A percentile compares a stretch with the other conserved stretches of the same genome.
Conservation (phyloP, 208 protist genomes). For the Herpetomonas samuelpessoai region DNA sequence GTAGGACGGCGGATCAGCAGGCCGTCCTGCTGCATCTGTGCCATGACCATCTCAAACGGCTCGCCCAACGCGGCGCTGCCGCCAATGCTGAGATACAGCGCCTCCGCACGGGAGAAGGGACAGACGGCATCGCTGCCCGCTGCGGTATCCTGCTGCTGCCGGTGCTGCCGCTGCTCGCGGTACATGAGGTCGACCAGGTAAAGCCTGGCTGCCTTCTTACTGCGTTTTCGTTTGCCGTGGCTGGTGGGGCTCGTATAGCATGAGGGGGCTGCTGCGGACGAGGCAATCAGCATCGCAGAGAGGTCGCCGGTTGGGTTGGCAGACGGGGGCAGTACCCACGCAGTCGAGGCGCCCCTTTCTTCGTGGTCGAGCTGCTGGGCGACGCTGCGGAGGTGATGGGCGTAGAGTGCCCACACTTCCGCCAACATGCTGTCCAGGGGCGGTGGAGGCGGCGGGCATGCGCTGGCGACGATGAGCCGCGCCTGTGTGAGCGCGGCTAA, state of each 20-base stretch:
- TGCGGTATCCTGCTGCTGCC: constrained; percentile 24
- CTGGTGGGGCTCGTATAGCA: no score
- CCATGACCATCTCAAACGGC: constrained; percentile 40
- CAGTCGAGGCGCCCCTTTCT: no score
- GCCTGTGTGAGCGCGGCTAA: constrained; percentile 50
- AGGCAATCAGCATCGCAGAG: no score
- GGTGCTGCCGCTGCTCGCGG: constrained; percentile 8
- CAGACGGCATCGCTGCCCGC: constrained; percentile 3
- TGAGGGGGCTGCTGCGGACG: no score
- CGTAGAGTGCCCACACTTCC: constrained; percentile 65
- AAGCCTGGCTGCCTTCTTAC: not conserved
- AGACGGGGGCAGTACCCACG: no score
- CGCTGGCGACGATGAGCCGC: constrained; percentile 34
- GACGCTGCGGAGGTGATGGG: constrained; percentile 36
- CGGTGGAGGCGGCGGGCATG: not conserved
- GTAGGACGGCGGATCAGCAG: constrained; percentile 49
- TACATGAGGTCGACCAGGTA: constrained; percentile 8
- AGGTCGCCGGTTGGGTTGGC: no score
- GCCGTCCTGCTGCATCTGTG: constrained; percentile 54
- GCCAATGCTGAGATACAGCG: constrained; percentile 39
- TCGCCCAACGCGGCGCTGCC: constrained; percentile 40
- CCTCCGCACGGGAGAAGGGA: constrained; percentile 14
- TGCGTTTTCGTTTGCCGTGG: not conserved
- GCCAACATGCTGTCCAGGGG: constrained; percentile 19
- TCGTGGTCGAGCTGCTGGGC: constrained; percentile 20